phyloP scores from a whole-genome alignment of 345 rosid species.

The Salix brachista region DNA sequence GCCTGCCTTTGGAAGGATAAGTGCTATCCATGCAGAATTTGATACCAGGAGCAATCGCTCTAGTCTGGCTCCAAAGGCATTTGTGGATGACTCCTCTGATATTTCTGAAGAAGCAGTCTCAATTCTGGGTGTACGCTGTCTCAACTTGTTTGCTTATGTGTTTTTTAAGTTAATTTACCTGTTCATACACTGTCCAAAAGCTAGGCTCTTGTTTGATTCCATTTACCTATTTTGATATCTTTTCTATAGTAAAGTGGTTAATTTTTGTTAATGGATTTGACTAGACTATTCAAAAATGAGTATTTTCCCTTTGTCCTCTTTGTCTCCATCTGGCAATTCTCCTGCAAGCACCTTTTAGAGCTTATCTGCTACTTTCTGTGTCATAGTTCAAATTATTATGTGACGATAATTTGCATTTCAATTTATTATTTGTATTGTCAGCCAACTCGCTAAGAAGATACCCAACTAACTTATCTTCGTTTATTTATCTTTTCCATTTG shows the following conservation, averaged over 20 bases:
- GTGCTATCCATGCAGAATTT: conserved; percentile 35
- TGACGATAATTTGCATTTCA: background rate
- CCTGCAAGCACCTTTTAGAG: background rate
- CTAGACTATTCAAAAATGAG: background rate
- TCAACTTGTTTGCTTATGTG: conserved; percentile 4
- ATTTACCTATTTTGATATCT: background rate
- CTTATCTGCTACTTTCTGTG: background rate
- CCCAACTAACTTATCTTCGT: background rate
- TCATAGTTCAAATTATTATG: background rate
- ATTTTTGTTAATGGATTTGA: background rate
- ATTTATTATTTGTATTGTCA: background rate
- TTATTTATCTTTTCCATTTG: background rate
- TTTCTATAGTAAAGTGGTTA: background rate
- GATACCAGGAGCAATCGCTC: conserved; percentile 39
- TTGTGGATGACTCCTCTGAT: conserved; percentile 34
- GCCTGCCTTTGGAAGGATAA: conserved; percentile 42
- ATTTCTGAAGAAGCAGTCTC: conserved; percentile 33
- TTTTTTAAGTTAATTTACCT: background rate
- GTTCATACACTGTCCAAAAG: background rate
- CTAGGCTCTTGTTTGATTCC: background rate
- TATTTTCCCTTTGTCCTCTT: background rate
- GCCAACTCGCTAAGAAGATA: background rate
- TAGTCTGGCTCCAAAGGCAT: conserved; percentile 37
- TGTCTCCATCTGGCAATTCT: background rate
- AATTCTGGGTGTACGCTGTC: conserved; percentile 38